These are phyloP conservation scores for Ilyonectria destructans DNA, from an alignment of 2,329 filamentous ascomycete genomes.

Conservation along the genomic window DNA sequence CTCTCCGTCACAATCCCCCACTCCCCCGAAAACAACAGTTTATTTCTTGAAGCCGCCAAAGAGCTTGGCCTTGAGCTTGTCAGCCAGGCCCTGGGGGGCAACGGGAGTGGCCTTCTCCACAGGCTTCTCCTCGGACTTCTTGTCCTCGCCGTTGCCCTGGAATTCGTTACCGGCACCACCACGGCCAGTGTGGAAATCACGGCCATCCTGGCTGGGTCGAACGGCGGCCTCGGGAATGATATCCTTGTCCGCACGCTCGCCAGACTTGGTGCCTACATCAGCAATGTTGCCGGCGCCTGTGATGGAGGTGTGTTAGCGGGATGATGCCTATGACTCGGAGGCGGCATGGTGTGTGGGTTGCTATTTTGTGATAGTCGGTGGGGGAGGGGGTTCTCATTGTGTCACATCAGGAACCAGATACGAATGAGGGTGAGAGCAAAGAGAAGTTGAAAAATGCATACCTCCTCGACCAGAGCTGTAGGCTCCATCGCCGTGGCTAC, in stretches of 20 bases:
- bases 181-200: constrained; percentile 72
- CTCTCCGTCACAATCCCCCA: constrained; percentile 11
- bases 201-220: constrained; percentile 64
- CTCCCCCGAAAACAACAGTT: constrained; percentile 8
- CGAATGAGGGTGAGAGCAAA: constrained; percentile 9
- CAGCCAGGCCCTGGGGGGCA: constrained; percentile 64
- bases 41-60: constrained; percentile 66
- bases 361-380: constrained; percentile 12
- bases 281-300: constrained; percentile 73
- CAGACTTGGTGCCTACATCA: constrained; percentile 60
- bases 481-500: constrained; percentile 72
- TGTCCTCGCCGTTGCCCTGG: constrained; percentile 55
- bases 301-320: constrained; percentile 27
- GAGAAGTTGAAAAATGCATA: constrained; percentile 51
- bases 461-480: constrained; percentile 74
- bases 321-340: background rate
- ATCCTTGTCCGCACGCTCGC: constrained; percentile 66
- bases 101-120: constrained; percentile 49
- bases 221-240: constrained; percentile 68
- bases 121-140: constrained; percentile 50
- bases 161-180: constrained; percentile 73
- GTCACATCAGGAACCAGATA: constrained; percentile 15
- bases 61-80: constrained; percentile 73
- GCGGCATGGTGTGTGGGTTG: constrained; percentile 6
- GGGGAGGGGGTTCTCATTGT: constrained; percentile 10